Evolutionary conservation across 2,329 filamentous ascomycete species (phyloP).

Genomic region (Coniella vitis): DNA sequence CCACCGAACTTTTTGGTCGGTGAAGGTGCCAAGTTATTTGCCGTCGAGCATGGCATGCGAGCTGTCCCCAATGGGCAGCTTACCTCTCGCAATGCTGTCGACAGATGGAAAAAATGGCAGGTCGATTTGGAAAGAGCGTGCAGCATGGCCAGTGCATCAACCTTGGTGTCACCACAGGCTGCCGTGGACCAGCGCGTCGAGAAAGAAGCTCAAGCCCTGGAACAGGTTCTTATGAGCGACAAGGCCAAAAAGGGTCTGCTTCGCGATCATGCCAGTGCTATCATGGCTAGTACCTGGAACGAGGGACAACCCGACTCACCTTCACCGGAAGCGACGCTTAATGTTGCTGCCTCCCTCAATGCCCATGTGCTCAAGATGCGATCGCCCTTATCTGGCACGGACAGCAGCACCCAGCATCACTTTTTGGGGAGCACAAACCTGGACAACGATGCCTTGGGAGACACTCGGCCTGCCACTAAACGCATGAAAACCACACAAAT

Average conservation of each 20-base stretch:
- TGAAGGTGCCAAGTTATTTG: slow-evolving; percentile 80
- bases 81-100: slow-evolving; percentile 70
- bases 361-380: slow-evolving; percentile 5
- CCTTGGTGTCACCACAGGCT: slow-evolving; percentile 36
- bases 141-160: neutral
- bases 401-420: slow-evolving; percentile 1
- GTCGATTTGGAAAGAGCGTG: slow-evolving; percentile 55
- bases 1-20: slow-evolving; percentile 89
- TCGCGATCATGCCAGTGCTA: slow-evolving; percentile 47
- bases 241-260: slow-evolving; percentile 15
- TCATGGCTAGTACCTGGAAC: slow-evolving; percentile 54
- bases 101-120: slow-evolving; percentile 74
- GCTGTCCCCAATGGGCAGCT: slow-evolving; percentile 69
- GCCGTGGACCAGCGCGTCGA: neutral
- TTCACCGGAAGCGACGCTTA: slow-evolving; percentile 8
- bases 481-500: slow-evolving; percentile 9
- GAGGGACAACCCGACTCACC: slow-evolving; percentile 56
- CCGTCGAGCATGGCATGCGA: slow-evolving; percentile 67
- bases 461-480: slow-evolving; percentile 4
- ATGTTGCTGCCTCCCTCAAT: neutral
- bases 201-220: neutral
- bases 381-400: neutral
- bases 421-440: neutral
- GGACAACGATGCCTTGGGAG: neutral
- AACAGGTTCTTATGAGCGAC: neutral